Base-by-base conservation (phyloP, 371 early-diverging fungal genomes). In the Mucor indicus region DNA sequence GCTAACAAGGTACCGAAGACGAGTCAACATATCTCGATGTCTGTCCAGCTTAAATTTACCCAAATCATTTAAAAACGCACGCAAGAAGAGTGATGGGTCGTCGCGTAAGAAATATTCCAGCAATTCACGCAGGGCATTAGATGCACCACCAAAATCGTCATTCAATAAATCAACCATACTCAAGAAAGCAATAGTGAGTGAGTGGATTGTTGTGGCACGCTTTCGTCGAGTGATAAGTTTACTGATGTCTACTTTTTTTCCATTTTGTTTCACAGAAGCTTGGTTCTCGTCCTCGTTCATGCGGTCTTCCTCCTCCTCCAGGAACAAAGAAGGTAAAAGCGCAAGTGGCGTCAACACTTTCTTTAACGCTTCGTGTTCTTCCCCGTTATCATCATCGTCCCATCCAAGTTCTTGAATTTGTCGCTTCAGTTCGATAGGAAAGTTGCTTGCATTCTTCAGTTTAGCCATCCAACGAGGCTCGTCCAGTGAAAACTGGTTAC, bases 401-500 rank as follows among this genome's bases (percentile, higher is more conserved):
- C 84, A 85, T 0, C 82, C 79, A 0, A 84, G 52, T 24, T 77
- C 79, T 47, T 80, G 79, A 19, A 85, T 80, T 21, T 74, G 81
- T 13, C 67, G 66, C 17, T 81, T 77, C 11, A 85, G 66, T 44
- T 83, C 86, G 16, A 73, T 63, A 1, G 80, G 75, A 21, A 80
- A 78, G 30, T 78, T 77, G 44, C 78, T 75, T 1, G 73, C 70
- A 48, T 64, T 69, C 43, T 77, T 81, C 15, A 83, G 50, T 41
- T 83, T 78, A 9, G 73, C 64, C 63, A 78, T 69, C 79, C 81
- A 81, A 6, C 75, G 69, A 7, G 82, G 80, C 20, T 83, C 83
- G 19, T 84, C 81, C 58, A 80, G 57, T 0, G 81, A 77, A 35
- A 79, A 79, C 8, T 75, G 78, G 29, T 71, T 77, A 48, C 71